phyloP scores from a whole-genome alignment of 1,284 basidiomycete genomes.

The Ganoderma lingzhi region DNA sequence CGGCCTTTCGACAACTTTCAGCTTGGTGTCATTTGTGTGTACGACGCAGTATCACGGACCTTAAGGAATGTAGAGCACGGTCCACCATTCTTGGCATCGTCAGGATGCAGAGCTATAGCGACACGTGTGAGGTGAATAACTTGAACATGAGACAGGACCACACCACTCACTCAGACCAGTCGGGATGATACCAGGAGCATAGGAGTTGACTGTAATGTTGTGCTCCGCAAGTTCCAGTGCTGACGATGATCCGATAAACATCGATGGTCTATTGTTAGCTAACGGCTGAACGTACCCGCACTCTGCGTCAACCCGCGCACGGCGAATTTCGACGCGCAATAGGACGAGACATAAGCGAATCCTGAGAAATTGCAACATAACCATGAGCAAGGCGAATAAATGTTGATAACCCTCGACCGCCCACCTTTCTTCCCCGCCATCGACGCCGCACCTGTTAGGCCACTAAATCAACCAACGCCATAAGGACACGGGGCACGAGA shows the following conservation, averaged over 20 bases:
- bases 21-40: background rate
- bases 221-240: slow-evolving; percentile 33
- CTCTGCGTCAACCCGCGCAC: slow-evolving; percentile 44
- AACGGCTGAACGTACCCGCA: slow-evolving; percentile 30
- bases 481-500: background rate
- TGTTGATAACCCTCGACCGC: background rate
- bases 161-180: slow-evolving; percentile 35
- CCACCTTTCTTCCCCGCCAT: slow-evolving; percentile 34
- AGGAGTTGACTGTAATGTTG: slow-evolving; percentile 40
- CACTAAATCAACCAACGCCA: background rate
- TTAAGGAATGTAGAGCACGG: slow-evolving; percentile 6
- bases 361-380: slow-evolving; percentile 18
- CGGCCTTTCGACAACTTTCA: background rate
- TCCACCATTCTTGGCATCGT: slow-evolving; percentile 34
- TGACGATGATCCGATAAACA: slow-evolving; percentile 1
- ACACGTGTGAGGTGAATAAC: background rate
- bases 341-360: slow-evolving; percentile 26
- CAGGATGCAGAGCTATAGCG: slow-evolving; percentile 28
- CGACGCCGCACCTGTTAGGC: slow-evolving; percentile 33
- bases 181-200: slow-evolving; percentile 37
- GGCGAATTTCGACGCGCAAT: slow-evolving; percentile 45
- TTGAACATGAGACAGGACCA: too few species aligned
- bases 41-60: background rate
- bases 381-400: background rate
- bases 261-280: too few species aligned